A percentile compares a stretch with the other conserved stretches of the same genome.
These are phyloP conservation scores for Mycena sp. DNA, from an alignment of 1,284 basidiomycete genomes.

Conservation along the genomic window DNA sequence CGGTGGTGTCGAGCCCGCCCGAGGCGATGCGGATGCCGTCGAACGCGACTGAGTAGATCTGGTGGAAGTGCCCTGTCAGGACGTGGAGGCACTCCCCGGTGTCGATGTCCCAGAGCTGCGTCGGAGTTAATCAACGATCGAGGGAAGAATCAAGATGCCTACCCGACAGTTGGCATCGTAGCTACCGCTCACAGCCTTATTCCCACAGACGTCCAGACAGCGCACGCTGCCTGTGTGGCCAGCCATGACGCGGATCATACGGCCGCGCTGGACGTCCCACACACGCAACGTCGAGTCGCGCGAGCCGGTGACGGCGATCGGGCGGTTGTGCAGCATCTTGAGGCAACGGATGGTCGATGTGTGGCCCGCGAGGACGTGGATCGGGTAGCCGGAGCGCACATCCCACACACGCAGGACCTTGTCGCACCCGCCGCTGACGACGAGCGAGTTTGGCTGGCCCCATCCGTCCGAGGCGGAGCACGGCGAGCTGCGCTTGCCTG, in stretches of 20 bases:
- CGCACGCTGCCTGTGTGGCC: slow-evolving; percentile 90
- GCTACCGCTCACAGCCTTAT: slow-evolving; percentile 86
- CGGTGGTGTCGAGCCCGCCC: slow-evolving; percentile 92
- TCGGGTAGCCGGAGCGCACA: slow-evolving; percentile 72
- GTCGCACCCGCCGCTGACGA: slow-evolving; percentile 95
- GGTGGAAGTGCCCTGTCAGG: slow-evolving; percentile 89
- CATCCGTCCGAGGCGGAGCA: slow-evolving; percentile 70
- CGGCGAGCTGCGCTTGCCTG: slow-evolving; percentile 63
- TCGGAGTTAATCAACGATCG: too few species aligned
- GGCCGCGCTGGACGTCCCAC: slow-evolving; percentile 92
- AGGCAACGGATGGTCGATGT: slow-evolving; percentile 93
- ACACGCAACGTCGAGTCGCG: slow-evolving; percentile 89
- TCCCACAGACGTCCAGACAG: slow-evolving; percentile 89
- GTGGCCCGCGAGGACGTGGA: slow-evolving; percentile 87
- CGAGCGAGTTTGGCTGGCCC: slow-evolving; percentile 71
- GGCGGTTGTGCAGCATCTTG: slow-evolving; percentile 87
- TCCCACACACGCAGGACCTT: slow-evolving; percentile 94
- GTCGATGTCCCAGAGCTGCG: slow-evolving; percentile 90
- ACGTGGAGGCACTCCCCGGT: slow-evolving; percentile 88
- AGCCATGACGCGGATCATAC: slow-evolving; percentile 71
- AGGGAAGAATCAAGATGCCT: too few species aligned
- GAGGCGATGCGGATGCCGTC: slow-evolving; percentile 89
- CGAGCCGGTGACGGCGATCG: slow-evolving; percentile 91
- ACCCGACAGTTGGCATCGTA: slow-evolving; percentile 89
- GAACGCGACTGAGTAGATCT: slow-evolving; percentile 95